Base-by-base conservation (phyloP, 352 stramenopile species). In the Sclerospora graminicola region DNA sequence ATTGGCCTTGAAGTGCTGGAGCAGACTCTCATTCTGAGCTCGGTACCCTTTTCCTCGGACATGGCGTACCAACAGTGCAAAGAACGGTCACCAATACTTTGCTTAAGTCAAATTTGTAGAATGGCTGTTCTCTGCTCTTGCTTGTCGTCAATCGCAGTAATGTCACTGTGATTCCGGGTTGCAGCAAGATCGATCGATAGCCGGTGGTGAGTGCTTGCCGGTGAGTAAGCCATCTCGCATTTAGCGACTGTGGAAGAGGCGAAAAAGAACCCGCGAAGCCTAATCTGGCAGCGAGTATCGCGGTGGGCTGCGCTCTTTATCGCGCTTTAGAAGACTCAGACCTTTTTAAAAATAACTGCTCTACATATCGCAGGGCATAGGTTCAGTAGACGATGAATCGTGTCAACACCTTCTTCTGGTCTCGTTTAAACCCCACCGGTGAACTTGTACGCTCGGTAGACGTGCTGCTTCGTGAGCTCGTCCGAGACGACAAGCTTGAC, bases 331-430 rank as follows among this genome's bases (percentile, higher is more conserved):
- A 41, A 41, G 38, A 45, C 41, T 41, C 26, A 33, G 23, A 45
- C 15, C 8, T 16, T 26, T n/a, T 26, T 7, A 26, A 26, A 26
- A 26, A 26, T 7, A 26, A 26, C 21, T 26, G 21, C 6, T 26
- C 21, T 26, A 26, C 21, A 26, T 6, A 26, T 6, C 21, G 21
- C 4, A 26, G 21, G 4, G 6, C 6, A 7, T 31, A 18, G n/a
- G 19, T 26, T 33, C 27, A 43, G 18, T 37, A 19, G n/a, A 53
- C 33, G 7, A 70, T 70, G 60, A 63, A 70, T 53, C 66, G 54
- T 27, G 70, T 89, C 66, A 88, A 88, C 60, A 77, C 76, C 6
- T 89, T 89, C 57, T 86, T 89, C 50, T 89, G 76, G 73, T 66
- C 73, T 8, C 66, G 73, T 9, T 51, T 74, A 10, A 84, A 85